These are phyloP conservation scores for Xerocomus amazonicus DNA, from an alignment of 1,284 basidiomycete genomes.

Conservation along the genomic window DNA sequence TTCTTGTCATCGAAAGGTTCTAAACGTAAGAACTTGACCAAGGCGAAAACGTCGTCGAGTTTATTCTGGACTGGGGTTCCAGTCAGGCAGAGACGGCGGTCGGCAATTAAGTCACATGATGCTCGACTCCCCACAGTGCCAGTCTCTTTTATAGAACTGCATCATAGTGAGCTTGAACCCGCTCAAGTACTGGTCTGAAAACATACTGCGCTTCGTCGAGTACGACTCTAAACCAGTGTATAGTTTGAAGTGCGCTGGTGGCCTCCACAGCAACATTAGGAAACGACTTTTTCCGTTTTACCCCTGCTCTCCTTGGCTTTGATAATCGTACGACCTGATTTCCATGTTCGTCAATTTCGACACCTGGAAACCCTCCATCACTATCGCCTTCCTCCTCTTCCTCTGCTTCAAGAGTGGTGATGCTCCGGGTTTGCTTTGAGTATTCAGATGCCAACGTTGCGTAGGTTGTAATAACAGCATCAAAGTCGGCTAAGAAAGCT, in stretches of 20 bases:
- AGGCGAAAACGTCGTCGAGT: constrained; percentile 94
- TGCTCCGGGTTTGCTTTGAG: constrained; percentile 79
- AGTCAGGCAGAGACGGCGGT: constrained; percentile 90
- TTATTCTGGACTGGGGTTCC: constrained; percentile 99
- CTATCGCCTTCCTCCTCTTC: constrained; percentile 71
- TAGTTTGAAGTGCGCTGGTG: constrained; percentile 87
- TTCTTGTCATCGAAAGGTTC: constrained; percentile 92
- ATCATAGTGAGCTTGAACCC: constrained; percentile 7
- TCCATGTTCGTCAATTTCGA: constrained; percentile 69
- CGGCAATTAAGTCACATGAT: constrained; percentile 91
- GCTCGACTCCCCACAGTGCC: constrained; percentile 92
- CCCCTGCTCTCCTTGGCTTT: constrained; percentile 57
- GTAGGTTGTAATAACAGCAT: constrained; percentile 97
- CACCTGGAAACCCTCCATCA: constrained; percentile 52
- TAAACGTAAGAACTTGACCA: constrained; percentile 94
- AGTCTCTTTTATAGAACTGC: constrained; percentile 94
- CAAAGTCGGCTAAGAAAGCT: constrained; percentile 84
- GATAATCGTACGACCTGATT: constrained; percentile 53
- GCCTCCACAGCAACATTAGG: constrained; percentile 52
- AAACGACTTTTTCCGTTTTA: constrained; percentile 67
- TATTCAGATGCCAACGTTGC: constrained; percentile 94
- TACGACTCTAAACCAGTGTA: constrained; percentile 97
- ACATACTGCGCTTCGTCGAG: constrained; percentile 97
- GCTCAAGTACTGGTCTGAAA: constrained; percentile 4
- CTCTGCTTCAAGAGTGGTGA: constrained; percentile 51